Conservation (phyloP, 176 grass and related monocot species). For the Miscanthus lutarioriparius region DNA sequence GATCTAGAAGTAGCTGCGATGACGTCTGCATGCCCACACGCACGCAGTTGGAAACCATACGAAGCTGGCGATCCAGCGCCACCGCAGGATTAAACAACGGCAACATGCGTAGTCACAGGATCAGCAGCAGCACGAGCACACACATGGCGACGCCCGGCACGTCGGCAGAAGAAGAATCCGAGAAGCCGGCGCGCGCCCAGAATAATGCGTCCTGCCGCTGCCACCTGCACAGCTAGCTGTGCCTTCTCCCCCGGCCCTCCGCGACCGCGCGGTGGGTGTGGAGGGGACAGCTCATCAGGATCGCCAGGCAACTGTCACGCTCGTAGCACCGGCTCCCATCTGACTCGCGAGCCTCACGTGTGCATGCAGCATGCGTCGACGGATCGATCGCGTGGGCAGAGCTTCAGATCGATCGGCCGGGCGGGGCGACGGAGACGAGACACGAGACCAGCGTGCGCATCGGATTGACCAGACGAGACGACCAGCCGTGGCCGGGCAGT, state of each 20-base stretch:
- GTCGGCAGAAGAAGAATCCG: constrained; percentile 23
- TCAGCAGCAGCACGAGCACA: not conserved
- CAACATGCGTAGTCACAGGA: not conserved
- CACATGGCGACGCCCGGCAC: not conserved
- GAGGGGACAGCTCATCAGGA: not conserved
- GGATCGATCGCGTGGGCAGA: not conserved
- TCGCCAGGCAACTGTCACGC: not conserved
- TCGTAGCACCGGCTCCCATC: not conserved
- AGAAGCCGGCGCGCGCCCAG: constrained; percentile 21
- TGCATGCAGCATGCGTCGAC: not conserved
- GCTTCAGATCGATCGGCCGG: too few species aligned
- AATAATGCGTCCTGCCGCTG: not conserved
- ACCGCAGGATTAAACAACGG: not conserved
- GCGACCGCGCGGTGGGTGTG: not conserved
- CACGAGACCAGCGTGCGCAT: not conserved
- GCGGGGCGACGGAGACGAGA: not conserved
- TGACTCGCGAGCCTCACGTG: constrained; percentile 16
- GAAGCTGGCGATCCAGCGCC: not conserved
- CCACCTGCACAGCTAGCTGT: not conserved
- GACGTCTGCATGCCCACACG: too few species aligned
- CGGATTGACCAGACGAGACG: not conserved
- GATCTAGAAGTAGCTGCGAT: too few species aligned
- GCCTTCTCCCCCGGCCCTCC: too few species aligned
- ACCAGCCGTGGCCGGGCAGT: not conserved
- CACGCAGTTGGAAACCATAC: not conserved